phyloP scores from a whole-genome alignment of 805 yeast species.

The Sugiyamaella smithiae region DNA sequence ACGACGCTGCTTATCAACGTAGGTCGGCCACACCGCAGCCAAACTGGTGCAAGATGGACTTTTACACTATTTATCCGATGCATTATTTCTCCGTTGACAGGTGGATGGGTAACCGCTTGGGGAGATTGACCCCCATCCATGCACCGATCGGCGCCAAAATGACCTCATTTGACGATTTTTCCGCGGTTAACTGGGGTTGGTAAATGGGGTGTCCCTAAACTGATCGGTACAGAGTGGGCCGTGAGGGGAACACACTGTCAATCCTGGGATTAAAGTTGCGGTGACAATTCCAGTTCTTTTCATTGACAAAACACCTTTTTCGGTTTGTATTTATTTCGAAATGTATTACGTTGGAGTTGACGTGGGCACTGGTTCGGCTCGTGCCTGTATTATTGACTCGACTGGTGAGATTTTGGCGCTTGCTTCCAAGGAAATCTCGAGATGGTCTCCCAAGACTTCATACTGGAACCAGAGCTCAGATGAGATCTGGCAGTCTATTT shows the following conservation, averaged over 20 bases:
- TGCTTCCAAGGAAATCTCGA: constrained; percentile 77
- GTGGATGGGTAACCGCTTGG: not conserved
- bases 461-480: constrained; percentile 63
- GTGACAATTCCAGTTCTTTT: too few species aligned
- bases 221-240: not conserved
- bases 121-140: not conserved
- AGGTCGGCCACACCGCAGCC: too few species aligned
- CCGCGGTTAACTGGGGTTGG: too few species aligned
- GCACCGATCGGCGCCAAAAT: not conserved
- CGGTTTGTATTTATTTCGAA: too few species aligned
- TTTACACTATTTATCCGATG: constrained; percentile 1
- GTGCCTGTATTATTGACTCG: constrained; percentile 88
- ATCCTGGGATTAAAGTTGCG: too few species aligned
- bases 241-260: too few species aligned
- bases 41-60: too few species aligned
- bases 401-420: constrained; percentile 71
- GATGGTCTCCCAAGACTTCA: constrained; percentile 36
- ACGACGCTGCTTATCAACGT: too few species aligned
- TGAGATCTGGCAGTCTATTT: constrained; percentile 85
- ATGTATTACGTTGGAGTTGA: constrained; percentile 75
- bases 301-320: too few species aligned
- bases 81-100: not conserved
- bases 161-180: constrained; percentile 3
- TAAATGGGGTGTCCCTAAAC: not conserved
- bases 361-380: constrained; percentile 97